Conservation (phyloP, 1,284 basidiomycete species). For the Pseudozyma thailandica region DNA sequence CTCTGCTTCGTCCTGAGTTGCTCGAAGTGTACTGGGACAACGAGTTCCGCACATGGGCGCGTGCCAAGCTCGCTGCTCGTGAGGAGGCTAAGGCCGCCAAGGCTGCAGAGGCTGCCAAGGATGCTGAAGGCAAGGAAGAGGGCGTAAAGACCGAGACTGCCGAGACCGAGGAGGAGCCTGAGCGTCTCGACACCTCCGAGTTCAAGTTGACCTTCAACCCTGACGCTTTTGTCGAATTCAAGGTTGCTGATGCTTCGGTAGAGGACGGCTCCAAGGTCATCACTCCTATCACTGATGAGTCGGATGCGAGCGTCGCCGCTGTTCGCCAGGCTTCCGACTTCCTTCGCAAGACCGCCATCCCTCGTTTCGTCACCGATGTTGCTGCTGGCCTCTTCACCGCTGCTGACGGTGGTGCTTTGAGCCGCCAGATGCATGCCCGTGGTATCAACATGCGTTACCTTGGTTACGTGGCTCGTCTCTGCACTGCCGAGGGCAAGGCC, state of each 20-base stretch:
- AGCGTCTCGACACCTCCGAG: conserved; percentile 66
- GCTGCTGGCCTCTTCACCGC: conserved; percentile 70
- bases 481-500: conserved; percentile 69
- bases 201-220: conserved; percentile 73
- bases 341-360: conserved; percentile 71
- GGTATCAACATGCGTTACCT: conserved; percentile 76
- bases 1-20: conserved; percentile 73
- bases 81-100: conserved; percentile 43
- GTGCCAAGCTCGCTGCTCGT: conserved; percentile 69
- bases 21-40: conserved; percentile 72
- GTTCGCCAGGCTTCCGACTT: conserved; percentile 72
- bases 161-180: conserved; percentile 44
- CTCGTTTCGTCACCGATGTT: conserved; percentile 70
- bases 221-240: conserved; percentile 72
- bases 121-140: conserved; percentile 36
- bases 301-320: conserved; percentile 71
- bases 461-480: conserved; percentile 69
- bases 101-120: conserved; percentile 44
- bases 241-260: conserved; percentile 39
- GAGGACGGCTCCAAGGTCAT: conserved; percentile 49
- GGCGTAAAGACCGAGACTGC: conserved; percentile 17
- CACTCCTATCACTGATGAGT: conserved; percentile 69
- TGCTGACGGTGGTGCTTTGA: conserved; percentile 71
- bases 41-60: conserved; percentile 72
- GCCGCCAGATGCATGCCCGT: conserved; percentile 71